Conservation (phyloP, 2,329 filamentous ascomycete species). For the Xylaria sp. region DNA sequence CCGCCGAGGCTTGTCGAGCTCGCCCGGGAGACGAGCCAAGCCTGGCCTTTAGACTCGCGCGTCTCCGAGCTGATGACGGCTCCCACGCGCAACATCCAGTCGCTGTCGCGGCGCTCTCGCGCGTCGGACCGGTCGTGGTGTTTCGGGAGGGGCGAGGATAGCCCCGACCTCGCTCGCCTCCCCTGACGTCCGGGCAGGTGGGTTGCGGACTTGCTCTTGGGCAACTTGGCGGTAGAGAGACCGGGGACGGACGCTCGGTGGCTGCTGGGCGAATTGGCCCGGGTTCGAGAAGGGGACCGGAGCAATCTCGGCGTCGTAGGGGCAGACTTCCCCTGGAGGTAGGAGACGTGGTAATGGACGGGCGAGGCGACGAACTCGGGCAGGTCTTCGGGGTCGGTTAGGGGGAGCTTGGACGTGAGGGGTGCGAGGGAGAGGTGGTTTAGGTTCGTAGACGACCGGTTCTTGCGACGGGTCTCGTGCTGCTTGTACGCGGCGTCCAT, state of each 20-base stretch:
- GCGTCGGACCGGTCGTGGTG: slow-evolving; percentile 36
- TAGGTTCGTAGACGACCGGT: slow-evolving; percentile 60
- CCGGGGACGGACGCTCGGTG: slow-evolving; percentile 44
- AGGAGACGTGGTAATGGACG: slow-evolving; percentile 49
- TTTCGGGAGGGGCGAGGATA: slow-evolving; percentile 30
- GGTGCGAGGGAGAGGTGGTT: slow-evolving; percentile 66
- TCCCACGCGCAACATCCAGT: slow-evolving; percentile 68
- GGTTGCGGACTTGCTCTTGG: slow-evolving; percentile 66
- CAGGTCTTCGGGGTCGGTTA: slow-evolving; percentile 56
- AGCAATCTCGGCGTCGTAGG: slow-evolving; percentile 67
- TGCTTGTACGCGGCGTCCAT: slow-evolving; percentile 67
- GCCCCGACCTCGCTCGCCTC: slow-evolving; percentile 26
- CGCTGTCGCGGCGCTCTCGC: slow-evolving; percentile 54
- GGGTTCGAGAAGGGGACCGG: slow-evolving; percentile 55
- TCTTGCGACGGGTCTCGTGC: slow-evolving; percentile 60
- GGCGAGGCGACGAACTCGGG: slow-evolving; percentile 41
- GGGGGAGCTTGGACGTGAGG: slow-evolving; percentile 62
- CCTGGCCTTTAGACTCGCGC: slow-evolving; percentile 69
- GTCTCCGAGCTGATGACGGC: slow-evolving; percentile 64
- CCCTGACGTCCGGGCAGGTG: slow-evolving; percentile 47
- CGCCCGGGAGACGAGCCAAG: slow-evolving; percentile 67
- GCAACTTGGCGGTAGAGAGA: slow-evolving; percentile 39
- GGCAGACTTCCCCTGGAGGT: slow-evolving; percentile 64
- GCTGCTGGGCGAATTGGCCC: slow-evolving; percentile 50
- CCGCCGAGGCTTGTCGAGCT: slow-evolving; percentile 65